phyloP scores from a whole-genome alignment of 139 green algal genomes.

The Chlamydomonas sphaeroides region DNA sequence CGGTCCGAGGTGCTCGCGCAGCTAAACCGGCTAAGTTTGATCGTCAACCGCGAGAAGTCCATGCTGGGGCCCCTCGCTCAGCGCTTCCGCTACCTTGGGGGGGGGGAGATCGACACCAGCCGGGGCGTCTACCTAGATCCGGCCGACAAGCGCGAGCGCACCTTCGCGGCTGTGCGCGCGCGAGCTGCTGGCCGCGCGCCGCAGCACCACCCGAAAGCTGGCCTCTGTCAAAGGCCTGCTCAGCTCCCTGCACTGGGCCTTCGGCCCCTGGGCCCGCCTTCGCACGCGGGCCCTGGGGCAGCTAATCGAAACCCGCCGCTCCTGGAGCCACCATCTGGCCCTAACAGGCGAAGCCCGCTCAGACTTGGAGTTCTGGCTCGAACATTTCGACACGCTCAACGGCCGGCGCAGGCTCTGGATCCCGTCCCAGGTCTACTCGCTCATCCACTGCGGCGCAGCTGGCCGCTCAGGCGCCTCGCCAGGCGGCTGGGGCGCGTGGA shows the following conservation, averaged over 20 bases:
- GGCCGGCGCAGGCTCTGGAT: background rate
- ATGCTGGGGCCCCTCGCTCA: background rate
- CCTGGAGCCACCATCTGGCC: background rate
- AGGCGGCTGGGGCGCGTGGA: constrained; percentile 37
- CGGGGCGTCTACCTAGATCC: background rate
- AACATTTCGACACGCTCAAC: constrained; percentile 25
- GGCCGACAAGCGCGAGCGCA: background rate
- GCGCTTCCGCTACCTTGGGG: constrained; percentile 11
- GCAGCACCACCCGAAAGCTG: background rate
- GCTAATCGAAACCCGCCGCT: background rate
- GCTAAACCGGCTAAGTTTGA: background rate
- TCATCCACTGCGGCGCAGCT: constrained; percentile 30
- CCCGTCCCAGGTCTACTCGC: background rate
- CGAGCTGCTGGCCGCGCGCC: background rate
- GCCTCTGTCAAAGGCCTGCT: constrained; percentile 1
- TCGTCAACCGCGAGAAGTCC: background rate
- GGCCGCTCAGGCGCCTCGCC: background rate
- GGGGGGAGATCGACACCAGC: background rate
- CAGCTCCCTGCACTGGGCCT: background rate
- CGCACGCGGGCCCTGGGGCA: background rate
- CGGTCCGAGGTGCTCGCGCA: background rate
- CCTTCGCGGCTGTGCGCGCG: background rate
- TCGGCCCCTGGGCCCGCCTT: constrained; percentile 4
- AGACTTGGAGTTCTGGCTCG: constrained; percentile 6
- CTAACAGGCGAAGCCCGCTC: background rate